phyloP scores from a whole-genome alignment of 768 basidiomycete genomes.

The Filobasidium wieringae region DNA sequence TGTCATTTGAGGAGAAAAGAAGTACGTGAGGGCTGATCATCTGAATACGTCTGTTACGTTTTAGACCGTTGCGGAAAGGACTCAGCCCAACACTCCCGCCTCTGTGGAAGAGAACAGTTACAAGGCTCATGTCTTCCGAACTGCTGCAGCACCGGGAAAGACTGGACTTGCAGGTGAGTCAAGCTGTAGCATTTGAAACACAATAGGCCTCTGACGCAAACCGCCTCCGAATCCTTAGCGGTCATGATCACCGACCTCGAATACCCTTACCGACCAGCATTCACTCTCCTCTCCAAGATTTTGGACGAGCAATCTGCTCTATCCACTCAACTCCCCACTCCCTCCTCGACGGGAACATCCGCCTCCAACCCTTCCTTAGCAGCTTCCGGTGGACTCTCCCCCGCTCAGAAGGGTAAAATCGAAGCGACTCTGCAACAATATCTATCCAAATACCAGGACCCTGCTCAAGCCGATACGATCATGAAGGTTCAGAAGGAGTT shows the following conservation, averaged over 20 bases:
- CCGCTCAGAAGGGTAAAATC: constrained; percentile 46
- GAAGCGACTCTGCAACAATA: constrained; percentile 48
- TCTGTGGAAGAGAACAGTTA: constrained; percentile 89
- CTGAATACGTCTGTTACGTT: too few species aligned
- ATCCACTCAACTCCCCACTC: constrained; percentile 41
- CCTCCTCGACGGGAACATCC: constrained; percentile 23
- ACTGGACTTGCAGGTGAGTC: constrained; percentile 55
- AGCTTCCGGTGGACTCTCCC: constrained; percentile 55
- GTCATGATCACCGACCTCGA: constrained; percentile 90
- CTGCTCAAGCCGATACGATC: constrained; percentile 89
- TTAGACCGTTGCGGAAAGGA: constrained; percentile 77
- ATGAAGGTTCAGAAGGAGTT: constrained; percentile 97
- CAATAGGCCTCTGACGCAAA: neutral
- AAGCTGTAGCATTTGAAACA: neutral
- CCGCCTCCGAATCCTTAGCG: too few species aligned
- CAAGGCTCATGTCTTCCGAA: constrained; percentile 82
- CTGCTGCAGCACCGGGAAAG: constrained; percentile 54
- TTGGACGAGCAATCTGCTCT: constrained; percentile 82
- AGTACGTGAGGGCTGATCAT: too few species aligned
- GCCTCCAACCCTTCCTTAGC: constrained; percentile 36
- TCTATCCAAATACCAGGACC: constrained; percentile 89
- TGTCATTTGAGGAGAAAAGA: too few species aligned
- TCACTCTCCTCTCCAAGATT: constrained; percentile 83
- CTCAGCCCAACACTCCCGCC: constrained; percentile 74
- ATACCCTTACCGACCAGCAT: constrained; percentile 92